These are phyloP conservation scores for Sphagnum fallax DNA, from an alignment of 228 moss, liverwort and hornwort species.

Conservation along the genomic window DNA sequence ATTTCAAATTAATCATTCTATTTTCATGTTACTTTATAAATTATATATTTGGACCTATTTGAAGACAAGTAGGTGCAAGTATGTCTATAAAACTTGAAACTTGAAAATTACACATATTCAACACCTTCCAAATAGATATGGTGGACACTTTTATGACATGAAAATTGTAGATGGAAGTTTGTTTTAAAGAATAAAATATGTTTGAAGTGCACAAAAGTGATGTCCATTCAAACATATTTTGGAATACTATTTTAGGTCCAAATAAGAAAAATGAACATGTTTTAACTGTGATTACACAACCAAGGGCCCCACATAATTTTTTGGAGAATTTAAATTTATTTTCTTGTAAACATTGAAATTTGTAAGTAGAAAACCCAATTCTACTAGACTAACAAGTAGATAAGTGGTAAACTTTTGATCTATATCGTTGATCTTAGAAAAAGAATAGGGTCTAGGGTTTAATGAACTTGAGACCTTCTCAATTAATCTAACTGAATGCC, in stretches of 20 bases:
- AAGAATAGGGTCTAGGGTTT: too few relatives aligned
- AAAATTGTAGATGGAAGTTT: neutral
- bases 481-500: too few relatives aligned
- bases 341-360: neutral
- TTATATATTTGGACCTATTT: neutral
- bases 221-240: neutral
- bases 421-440: too few relatives aligned
- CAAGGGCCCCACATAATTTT: neutral
- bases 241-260: neutral
- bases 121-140: neutral
- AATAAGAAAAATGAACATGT: neutral
- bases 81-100: neutral
- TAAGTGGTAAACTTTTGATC: neutral
- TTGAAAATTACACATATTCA: neutral
- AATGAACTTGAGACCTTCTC: too few relatives aligned
- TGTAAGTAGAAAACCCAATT: neutral
- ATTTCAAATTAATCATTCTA: neutral
- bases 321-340: neutral
- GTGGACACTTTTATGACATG: neutral
- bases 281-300: neutral
- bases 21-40: neutral
- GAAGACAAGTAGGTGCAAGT: neutral
- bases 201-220: neutral
- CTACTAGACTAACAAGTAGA: neutral
- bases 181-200: neutral